Base-by-base conservation (phyloP, 441 rosid genomes). In the Populus tomentosa region DNA sequence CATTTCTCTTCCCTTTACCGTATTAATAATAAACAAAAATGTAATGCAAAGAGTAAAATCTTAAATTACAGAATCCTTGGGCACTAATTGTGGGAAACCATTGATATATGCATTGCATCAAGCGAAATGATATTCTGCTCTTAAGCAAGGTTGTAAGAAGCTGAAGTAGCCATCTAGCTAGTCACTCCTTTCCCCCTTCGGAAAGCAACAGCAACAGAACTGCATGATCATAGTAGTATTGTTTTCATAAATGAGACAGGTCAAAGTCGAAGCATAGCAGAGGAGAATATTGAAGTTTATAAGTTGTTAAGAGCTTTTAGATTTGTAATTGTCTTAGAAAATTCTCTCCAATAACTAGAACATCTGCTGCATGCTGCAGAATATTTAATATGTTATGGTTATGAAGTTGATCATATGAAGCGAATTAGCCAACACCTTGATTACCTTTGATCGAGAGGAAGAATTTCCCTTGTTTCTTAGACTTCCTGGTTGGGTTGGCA, bases 201-300 rank as follows among this genome's bases (percentile, higher is more conserved):
- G 65, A 70, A 63, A 70, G 30, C 38, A 62, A 63, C 79, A 40
- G 70, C 75, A 63, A 42, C 75, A 71, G 6, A 63, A 64, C 79
- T 77, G 79, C 75, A 75, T 1, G 40, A 75, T 0, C 28, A 30
- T 23, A 23, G 16, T 6, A 23, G n/a, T 16, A 11, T 13, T 26
- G 35, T 26, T 65, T 28, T 13, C n/a, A 1, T 65, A 11, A 16
- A 1, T 11, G 18, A 23, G 68, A 26, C 32, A 64, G 69, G 0
- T 61, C 26, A 65, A 59, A 59, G 2, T n/a, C 24, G 63, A 59
- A 59, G 23, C 63, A 7, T 56, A 21, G 13, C 9, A 21, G 65
- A 21, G 26, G 28, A 61, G 65, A 61, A 61, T 10, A 23, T 10
- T 61, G 65, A 16, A 26, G 38, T 2, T 16, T 2, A 6, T 1